Evolutionary conservation across 768 basidiomycete species (phyloP).

Genomic region (Boletus pseudo-olivaceus): DNA sequence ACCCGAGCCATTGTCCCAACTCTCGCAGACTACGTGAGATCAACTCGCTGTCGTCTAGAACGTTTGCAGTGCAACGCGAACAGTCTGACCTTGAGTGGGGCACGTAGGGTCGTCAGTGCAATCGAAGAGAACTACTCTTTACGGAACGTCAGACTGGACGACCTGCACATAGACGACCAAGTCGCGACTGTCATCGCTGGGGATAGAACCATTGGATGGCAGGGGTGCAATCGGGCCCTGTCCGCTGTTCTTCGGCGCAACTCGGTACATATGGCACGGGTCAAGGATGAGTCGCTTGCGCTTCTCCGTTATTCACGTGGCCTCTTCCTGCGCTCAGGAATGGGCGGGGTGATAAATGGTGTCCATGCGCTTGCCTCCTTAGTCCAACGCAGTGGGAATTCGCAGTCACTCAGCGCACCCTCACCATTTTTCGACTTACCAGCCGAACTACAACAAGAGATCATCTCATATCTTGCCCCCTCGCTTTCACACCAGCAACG

Average conservation of each 20-base stretch:
- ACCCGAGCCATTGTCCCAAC: conserved; percentile 39
- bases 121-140: conserved; percentile 49
- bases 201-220: conserved; percentile 27
- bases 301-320: conserved; percentile 50
- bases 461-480: conserved; percentile 57
- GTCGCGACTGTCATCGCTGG: conserved; percentile 25
- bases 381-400: conserved; percentile 5
- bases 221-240: conserved; percentile 33
- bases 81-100: conserved; percentile 42
- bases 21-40: conserved; percentile 49
- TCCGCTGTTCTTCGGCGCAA: conserved; percentile 43
- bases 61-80: conserved; percentile 57
- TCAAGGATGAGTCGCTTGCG: conserved; percentile 44
- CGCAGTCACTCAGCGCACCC: conserved; percentile 1
- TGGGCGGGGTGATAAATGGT: not conserved
- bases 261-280: conserved; percentile 33
- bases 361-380: not conserved
- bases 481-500: conserved; percentile 53
- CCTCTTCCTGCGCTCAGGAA: conserved; percentile 41
- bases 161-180: conserved; percentile 32
- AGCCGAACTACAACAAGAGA: conserved; percentile 52
- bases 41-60: conserved; percentile 46
- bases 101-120: conserved; percentile 43
- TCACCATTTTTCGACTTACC: conserved; percentile 46
- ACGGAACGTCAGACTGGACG: conserved; percentile 47